Base-by-base conservation (phyloP, 192 early-diverging fungal genomes). In the Coemansia sp. region DNA sequence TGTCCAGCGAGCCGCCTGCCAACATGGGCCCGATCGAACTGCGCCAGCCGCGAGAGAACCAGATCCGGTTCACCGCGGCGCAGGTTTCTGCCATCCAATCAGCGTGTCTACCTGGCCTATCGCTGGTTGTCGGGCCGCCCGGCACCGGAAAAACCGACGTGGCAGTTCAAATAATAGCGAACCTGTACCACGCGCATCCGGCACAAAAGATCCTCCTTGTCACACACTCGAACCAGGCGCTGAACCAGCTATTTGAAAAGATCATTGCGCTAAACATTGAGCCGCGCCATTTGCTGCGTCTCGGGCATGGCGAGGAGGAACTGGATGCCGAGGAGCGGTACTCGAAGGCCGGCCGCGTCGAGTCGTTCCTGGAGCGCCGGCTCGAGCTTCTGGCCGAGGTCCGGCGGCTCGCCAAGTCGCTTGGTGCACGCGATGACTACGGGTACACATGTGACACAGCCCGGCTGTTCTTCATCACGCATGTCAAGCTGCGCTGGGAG, bases 131-230 rank as follows among this genome's bases (percentile, higher is more conserved):
- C 30, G 98, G 98, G 33, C 97, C 98, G 61, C 98, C 98, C 12
- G 98, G 98, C 49, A 96, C 98, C 8, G 98, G 98, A 53, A 99
- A 99, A 75, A 98, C 97, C 1, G 95, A 98, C 73, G 91, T 96
- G 5, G 96, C 98, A 1, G 98, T 96, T 12, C 96, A 99, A 77
- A 94, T 96, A 24, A 92, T 98, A 64, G 85, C 93, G 73, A 98
- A 97, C 66, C 77, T 98, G 43, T 99, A 99, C 73, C 95, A 97
- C 84, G 93, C 92, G 62, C 88, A 81, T 68, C 94, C 95, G 1
- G 81, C 89, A 15, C 90, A 98, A 69, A 96, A 94, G 52, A 98
- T 91, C 16, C 87, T 99, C 23, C 77, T 99, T 5, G 85, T 99
- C 14, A 97, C 98, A 4, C 95, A 97, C 70, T 96, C 93, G 46